phyloP scores from a whole-genome alignment of 2,329 filamentous ascomycete species.

The Verruconis gallopava region DNA sequence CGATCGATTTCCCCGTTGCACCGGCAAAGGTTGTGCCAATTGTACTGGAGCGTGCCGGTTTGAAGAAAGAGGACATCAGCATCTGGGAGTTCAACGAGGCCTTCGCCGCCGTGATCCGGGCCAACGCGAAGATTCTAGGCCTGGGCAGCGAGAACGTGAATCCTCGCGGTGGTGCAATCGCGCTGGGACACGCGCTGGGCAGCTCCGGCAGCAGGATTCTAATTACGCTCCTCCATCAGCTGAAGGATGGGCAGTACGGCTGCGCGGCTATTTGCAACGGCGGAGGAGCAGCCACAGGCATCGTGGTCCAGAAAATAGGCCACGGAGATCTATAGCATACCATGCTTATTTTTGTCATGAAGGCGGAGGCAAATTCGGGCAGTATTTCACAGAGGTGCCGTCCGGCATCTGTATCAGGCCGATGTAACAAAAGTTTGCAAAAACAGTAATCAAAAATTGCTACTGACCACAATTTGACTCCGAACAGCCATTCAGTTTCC shows the following conservation, averaged over 20 bases:
- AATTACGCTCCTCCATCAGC: constrained; percentile 78
- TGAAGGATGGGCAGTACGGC: constrained; percentile 86
- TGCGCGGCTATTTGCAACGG: constrained; percentile 96
- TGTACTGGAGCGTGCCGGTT: constrained; percentile 75
- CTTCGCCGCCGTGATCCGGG: constrained; percentile 89
- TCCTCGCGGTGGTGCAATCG: constrained; percentile 79
- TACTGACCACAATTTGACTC: too few relatives aligned
- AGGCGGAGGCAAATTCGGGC: too few relatives aligned
- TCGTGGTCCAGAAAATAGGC: constrained; percentile 74
- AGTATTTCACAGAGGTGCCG: too few relatives aligned
- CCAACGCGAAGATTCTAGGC: constrained; percentile 83
- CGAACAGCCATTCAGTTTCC: too few relatives aligned
- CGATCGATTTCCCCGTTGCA: constrained; percentile 89
- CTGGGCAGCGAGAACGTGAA: constrained; percentile 73
- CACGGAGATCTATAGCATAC: constrained; percentile 16
- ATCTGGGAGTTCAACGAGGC: constrained; percentile 99
- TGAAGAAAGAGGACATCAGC: constrained; percentile 81
- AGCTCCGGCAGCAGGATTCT: constrained; percentile 89
- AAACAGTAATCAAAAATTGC: too few relatives aligned
- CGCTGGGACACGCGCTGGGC: constrained; percentile 79
- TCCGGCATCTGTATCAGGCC: too few relatives aligned
- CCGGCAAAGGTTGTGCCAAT: constrained; percentile 86
- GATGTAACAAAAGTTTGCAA: too few relatives aligned
- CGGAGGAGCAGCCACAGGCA: constrained; percentile 78
- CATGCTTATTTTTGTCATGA: too few relatives aligned